Base-by-base conservation (phyloP, 441 rosid species). In the Bruguiera hainesii region DNA sequence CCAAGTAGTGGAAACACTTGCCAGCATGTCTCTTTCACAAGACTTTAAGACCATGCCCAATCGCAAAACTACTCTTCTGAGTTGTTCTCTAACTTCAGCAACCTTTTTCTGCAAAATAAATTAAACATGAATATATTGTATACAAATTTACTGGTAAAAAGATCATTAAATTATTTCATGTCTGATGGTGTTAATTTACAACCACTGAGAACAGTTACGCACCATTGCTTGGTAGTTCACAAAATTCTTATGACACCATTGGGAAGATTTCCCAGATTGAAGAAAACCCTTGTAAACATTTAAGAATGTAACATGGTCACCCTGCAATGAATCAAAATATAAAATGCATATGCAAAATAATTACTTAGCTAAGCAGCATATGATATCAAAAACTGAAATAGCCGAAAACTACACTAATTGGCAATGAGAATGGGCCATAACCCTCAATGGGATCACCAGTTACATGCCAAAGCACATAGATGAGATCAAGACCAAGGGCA, bases 211-310 rank as follows among this genome's bases (percentile, higher is more conserved):
- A 60, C 52, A 35, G 21, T 67, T 63, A 66, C 79, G 21, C 35
- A 94, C 98, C 98, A 94, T 89, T 69, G 98, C 88, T 11, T 91
- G 97, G 73, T 84, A 86, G 83, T 91, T 91, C 62, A 94, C 70
- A 33, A 80, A 89, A 79, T 94, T 91, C 79, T 75, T 88, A 67
- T 85, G 80, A 68, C 98, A 91, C 99, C 99, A 94, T 59, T 85
- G 83, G 4, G 91, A 79, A 63, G 98, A 86, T 80, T 84, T 87
- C 61, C 92, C 83, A 51, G 97, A 91, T 70, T 86, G 87, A 20
- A 88, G 85, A 79, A 87, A 94, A 74, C 94, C 99, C 80, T 87
- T 85, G 87, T 88, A 91, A 65, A 94, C 81, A 75, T 94, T 94
- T 48, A 94, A 78, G 80, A 89, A 94, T 11, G 98, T 85, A 61